These are phyloP conservation scores for Aspergillus kassunensis DNA, from an alignment of 495 filamentous ascomycete genomes.

Conservation along the genomic window DNA sequence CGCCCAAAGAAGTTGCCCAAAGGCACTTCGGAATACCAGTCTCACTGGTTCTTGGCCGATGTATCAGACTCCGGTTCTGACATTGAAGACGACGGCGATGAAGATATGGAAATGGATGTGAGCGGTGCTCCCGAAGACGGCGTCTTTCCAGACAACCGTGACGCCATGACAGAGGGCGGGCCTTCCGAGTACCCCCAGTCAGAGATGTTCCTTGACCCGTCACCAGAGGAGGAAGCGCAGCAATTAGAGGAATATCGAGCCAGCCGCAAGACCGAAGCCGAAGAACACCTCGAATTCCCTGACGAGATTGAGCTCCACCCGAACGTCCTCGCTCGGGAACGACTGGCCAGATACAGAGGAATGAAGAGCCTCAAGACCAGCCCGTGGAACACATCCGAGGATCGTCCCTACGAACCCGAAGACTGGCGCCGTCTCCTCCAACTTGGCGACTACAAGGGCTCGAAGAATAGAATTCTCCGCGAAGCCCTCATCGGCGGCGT, in stretches of 20 bases:
- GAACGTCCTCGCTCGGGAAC: conserved; percentile 77
- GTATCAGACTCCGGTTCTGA: conserved; percentile 86
- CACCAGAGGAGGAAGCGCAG: conserved; percentile 79
- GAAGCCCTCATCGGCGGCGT: conserved; percentile 87
- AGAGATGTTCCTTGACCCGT: conserved; percentile 84
- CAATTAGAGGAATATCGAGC: conserved; percentile 75
- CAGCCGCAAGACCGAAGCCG: conserved; percentile 68
- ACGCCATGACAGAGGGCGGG: conserved; percentile 70
- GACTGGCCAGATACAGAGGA: conserved; percentile 79
- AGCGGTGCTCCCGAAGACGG: conserved; percentile 68
- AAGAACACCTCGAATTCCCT: conserved; percentile 91
- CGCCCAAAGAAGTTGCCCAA: conserved; percentile 74
- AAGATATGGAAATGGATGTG: conserved; percentile 48
- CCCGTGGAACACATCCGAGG: conserved; percentile 83
- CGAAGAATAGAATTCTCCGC: conserved; percentile 66
- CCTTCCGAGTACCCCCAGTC: conserved; percentile 85
- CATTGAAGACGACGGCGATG: conserved; percentile 54
- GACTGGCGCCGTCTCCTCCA: conserved; percentile 84
- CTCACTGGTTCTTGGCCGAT: conserved; percentile 88
- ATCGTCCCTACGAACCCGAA: conserved; percentile 77
- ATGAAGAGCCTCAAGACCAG: conserved; percentile 85
- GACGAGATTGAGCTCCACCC: conserved; percentile 96
- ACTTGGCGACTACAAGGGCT: conserved; percentile 76
- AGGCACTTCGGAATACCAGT: conserved; percentile 90
- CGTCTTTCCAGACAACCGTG: conserved; percentile 63